phyloP scores from a whole-genome alignment of 2,329 filamentous ascomycete species.

The Alternaria panax region DNA sequence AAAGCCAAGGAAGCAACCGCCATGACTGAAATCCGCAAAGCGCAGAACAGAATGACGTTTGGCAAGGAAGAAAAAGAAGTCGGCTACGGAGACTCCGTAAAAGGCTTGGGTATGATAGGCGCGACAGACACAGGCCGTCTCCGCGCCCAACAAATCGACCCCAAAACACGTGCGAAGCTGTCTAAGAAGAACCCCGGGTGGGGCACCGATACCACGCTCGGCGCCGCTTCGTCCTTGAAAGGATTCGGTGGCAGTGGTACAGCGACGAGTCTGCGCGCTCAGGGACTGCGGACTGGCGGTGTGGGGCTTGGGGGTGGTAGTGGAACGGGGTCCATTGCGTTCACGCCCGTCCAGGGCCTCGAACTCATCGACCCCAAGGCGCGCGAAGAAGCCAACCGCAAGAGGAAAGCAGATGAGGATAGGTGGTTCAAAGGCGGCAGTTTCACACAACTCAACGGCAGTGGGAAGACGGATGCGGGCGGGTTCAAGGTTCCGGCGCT shows the following conservation, averaged over 20 bases:
- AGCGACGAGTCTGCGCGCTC: slow-evolving; percentile 74
- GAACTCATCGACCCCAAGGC: slow-evolving; percentile 95
- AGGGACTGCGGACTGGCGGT: slow-evolving; percentile 80
- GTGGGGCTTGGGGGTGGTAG: slow-evolving; percentile 69
- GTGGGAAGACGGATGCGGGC: slow-evolving; percentile 60
- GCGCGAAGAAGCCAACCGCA: slow-evolving; percentile 84
- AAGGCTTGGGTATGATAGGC: slow-evolving; percentile 95
- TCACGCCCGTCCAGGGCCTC: slow-evolving; percentile 92
- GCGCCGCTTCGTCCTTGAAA: slow-evolving; percentile 71
- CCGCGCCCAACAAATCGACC: slow-evolving; percentile 86
- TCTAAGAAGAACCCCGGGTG: slow-evolving; percentile 96
- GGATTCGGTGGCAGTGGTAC: slow-evolving; percentile 74
- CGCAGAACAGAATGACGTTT: slow-evolving; percentile 95
- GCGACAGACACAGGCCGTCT: slow-evolving; percentile 87
- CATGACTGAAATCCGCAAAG: slow-evolving; percentile 95
- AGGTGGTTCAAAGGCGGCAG: slow-evolving; percentile 97
- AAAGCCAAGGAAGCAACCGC: slow-evolving; percentile 97
- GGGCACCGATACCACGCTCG: slow-evolving; percentile 71
- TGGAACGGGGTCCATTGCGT: slow-evolving; percentile 87
- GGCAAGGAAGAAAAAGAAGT: slow-evolving; percentile 95
- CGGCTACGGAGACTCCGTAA: slow-evolving; percentile 87
- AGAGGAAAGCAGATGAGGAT: slow-evolving; percentile 93
- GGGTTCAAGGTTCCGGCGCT: slow-evolving; percentile 85
- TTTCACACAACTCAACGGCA: slow-evolving; percentile 80
- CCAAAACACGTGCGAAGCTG: slow-evolving; percentile 90